These are phyloP conservation scores for Obba rivulosa DNA, from an alignment of 768 basidiomycete species.

Conservation along the genomic window DNA sequence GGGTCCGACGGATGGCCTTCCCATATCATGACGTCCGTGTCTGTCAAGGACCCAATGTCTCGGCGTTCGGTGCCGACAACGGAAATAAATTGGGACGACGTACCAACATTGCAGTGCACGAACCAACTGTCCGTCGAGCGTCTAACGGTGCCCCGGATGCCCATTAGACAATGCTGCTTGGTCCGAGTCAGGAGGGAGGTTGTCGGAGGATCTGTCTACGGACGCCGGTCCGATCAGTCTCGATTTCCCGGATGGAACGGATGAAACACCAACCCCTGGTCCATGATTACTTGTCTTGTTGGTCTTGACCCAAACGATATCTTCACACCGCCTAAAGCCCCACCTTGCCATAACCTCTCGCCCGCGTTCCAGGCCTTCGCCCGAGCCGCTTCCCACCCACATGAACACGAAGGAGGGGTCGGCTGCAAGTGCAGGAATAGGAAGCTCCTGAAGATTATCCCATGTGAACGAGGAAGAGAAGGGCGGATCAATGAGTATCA, in stretches of 20 bases:
- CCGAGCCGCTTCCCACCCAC: conserved; percentile 92
- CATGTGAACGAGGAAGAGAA: conserved; percentile 83
- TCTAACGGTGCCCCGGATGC: conserved; percentile 94
- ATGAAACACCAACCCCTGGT: conserved; percentile 54
- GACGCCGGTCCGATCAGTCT: conserved; percentile 3
- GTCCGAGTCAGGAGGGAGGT: conserved; percentile 83
- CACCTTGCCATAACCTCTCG: conserved; percentile 87
- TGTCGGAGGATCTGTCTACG: conserved; percentile 78
- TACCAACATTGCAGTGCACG: conserved; percentile 96
- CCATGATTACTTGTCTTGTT: conserved; percentile 69
- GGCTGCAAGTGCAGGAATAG: conserved; percentile 75
- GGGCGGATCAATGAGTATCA: conserved; percentile 87
- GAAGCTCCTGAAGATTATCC: conserved; percentile 78
- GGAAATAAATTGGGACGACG: conserved; percentile 25
- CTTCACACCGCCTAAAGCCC: conserved; percentile 94
- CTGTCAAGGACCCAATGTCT: conserved; percentile 32
- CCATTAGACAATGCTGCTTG: conserved; percentile 96
- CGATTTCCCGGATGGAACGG: not conserved
- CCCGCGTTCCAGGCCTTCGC: conserved; percentile 87
- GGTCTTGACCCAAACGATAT: conserved; percentile 98
- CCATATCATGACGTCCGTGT: conserved; percentile 97
- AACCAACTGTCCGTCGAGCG: conserved; percentile 94
- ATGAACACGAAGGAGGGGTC: conserved; percentile 94
- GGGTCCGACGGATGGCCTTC: conserved; percentile 86
- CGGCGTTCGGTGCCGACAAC: conserved; percentile 11